Evolutionary conservation across 139 green algal genomes (phyloP), one percentile per base, ranked within the genome.

Genomic region (Nannochloris sp.): DNA sequence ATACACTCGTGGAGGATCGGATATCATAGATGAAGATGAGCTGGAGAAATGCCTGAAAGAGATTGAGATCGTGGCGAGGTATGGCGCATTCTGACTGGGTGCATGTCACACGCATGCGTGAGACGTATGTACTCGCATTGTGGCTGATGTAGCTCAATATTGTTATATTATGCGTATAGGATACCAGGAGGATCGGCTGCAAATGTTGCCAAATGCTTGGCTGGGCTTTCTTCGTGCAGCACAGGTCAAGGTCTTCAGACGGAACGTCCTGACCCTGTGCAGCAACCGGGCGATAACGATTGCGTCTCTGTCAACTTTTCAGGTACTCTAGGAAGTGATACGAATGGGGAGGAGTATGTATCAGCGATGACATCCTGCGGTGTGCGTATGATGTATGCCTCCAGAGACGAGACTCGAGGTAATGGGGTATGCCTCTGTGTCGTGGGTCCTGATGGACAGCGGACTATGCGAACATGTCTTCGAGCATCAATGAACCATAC

Each of bases 401-500:
- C 16, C 56, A 29, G 10, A 53, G 17, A 53, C 46, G 9, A n/a
- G 51, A 45, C 48, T 8, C 13, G 14, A 66, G 46, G 79, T 14
- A 84, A 74, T 29, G 87, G 79, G 49, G 69, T 33, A 36, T 85
- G 79, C 58, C 36, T 92, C 29, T 89, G 85, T 69, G 63, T 93
- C 14, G 80, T 91, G n/a, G 65, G 30, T 5, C 80, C 82, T 17
- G 84, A 31, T 51, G 89, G 89, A 17, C 84, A 96, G 75, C 86
- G 89, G 61, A 96, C 89, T 2, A 96, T 96, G 89, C 84, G 87
- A 28, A 96, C 89, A 3, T 86, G 72, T 63, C 81, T 96, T 25
- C 82, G 83, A 2, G 89, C 89, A 2, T 78, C 87, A 1, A 23
- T 69, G 53, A 72, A 88, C 61, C 79, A 93, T 23, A 58, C 29